Evolutionary conservation across 345 rosid genomes (phyloP).

Genomic region (Eutrema japonicum): DNA sequence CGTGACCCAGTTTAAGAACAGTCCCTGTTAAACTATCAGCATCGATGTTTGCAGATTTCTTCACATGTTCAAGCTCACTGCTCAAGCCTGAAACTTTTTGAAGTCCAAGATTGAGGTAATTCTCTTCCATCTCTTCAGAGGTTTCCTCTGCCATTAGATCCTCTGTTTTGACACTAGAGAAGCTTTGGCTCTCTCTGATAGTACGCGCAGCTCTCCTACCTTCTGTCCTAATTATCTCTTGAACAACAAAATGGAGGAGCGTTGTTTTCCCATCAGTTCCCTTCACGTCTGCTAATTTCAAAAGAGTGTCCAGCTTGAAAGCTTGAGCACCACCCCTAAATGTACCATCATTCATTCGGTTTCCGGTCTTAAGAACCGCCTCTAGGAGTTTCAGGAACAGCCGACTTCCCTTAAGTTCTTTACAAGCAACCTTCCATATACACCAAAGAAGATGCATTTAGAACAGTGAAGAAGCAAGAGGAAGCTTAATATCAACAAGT

Average conservation of each 20-base stretch:
- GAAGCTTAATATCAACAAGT: conserved; percentile 9
- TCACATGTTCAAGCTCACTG: conserved; percentile 81
- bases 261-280: conserved; percentile 98
- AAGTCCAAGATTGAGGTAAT: conserved; percentile 78
- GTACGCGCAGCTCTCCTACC: conserved; percentile 85
- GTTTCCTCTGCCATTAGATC: conserved; percentile 68
- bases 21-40: conserved; percentile 78
- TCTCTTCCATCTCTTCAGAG: conserved; percentile 63
- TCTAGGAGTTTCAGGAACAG: conserved; percentile 94
- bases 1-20: conserved; percentile 68
- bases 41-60: conserved; percentile 84
- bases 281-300: conserved; percentile 92
- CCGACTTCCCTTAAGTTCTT: conserved; percentile 80
- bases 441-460: conserved; percentile 21
- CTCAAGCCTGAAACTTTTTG: conserved; percentile 76
- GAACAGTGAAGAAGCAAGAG: conserved; percentile 15
- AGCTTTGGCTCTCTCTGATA: conserved; percentile 67
- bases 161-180: conserved; percentile 73
- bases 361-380: conserved; percentile 99
- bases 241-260: conserved; percentile 93
- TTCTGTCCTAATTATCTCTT: conserved; percentile 90
- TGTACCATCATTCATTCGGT: conserved; percentile 98
- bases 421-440: conserved; percentile 73
- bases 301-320: conserved; percentile 95
- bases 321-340: conserved; percentile 98